Evolutionary conservation across 257 asterid species (phyloP), one percentile per base, ranked within the genome.

Genomic region (Scutellaria baicalensis): DNA sequence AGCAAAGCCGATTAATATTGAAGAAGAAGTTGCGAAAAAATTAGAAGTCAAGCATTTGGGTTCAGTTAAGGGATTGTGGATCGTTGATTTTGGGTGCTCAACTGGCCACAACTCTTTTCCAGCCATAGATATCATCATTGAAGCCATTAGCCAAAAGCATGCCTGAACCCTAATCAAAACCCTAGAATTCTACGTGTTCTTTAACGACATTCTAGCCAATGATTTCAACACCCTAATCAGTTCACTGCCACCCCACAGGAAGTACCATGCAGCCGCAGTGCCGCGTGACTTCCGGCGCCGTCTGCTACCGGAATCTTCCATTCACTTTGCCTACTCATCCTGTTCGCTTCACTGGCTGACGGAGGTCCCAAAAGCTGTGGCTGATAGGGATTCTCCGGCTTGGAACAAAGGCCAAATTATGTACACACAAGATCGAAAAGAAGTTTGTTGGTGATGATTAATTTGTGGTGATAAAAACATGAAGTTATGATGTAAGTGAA

Each of bases 1-100:
- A 8, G 72, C 68, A 23, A 70, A 69, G 39, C 20, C 33, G 40
- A 23, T 75, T 27, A 23, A 69, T 2, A 47, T 75, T 8, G 75
- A 75, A 59, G 80, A 75, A 70, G 76, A 63, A 57, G 70, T 76
- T 0, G 50, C 14, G 1, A 63, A 1, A 10, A 70, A 47, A 21
- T 50, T 77, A 1, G 62, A 77, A 6, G n/a, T 66, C 21, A 14
- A 40, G 9, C 59, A 31, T 6, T 18, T 50, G 6, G 12, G 0
- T 54, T 7, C 38, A 20, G 5, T 9, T 6, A n/a, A n/a, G n/a
- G n/a, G 14, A 35, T 1, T 73, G 4, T 11, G 47, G 59, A 64
- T 81, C 7, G 88, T 81, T 6, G 86, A 84, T 66, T 79, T 73
- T 0, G 88, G 88, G 23, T 83, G 88, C 61, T 83, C 88, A 20